Conservation (phyloP, 1,284 basidiomycete genomes). For the Apiotrichum gracile region DNA sequence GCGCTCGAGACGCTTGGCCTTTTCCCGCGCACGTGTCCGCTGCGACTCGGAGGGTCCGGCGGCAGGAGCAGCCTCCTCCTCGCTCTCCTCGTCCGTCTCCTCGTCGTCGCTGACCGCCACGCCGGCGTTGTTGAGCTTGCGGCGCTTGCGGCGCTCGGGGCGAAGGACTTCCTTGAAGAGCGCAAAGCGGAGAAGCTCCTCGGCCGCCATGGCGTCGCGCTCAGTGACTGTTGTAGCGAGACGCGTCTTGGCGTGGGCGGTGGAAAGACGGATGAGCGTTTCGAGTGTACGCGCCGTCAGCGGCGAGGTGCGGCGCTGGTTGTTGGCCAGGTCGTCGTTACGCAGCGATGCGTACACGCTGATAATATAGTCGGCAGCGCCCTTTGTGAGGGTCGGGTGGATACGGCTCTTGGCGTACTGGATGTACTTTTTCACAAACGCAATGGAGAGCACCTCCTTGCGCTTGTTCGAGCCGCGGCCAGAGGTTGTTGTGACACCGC, state of each 20-base stretch:
- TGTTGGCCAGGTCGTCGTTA: conserved; percentile 86
- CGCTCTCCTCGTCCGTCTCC: conserved; percentile 51
- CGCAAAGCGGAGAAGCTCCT: conserved; percentile 93
- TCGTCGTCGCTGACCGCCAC: conserved; percentile 52
- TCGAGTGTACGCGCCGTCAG: conserved; percentile 97
- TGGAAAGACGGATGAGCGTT: conserved; percentile 95
- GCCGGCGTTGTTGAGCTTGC: conserved; percentile 65
- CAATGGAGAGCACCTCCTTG: conserved; percentile 81
- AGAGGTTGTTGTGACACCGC: conserved; percentile 63
- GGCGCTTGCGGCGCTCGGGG: conserved; percentile 62
- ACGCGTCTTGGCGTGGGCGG: conserved; percentile 94
- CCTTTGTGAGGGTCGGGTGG: conserved; percentile 80
- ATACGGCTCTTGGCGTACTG: conserved; percentile 91
- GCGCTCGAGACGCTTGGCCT: conserved; percentile 51
- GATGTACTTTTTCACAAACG: conserved; percentile 97
- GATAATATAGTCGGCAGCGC: conserved; percentile 90
- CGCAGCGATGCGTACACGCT: conserved; percentile 85
- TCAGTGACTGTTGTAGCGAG: conserved; percentile 80
- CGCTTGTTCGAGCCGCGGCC: conserved; percentile 57
- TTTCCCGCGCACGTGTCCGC: conserved; percentile 43
- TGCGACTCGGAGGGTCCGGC: conserved; percentile 26
- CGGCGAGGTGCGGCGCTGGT: conserved; percentile 91
- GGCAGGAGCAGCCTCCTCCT: conserved; percentile 3
- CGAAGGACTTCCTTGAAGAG: conserved; percentile 96
- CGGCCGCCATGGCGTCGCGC: conserved; percentile 81